Conservation (phyloP, 805 yeast species). For the Grigorovia humatica region DNA sequence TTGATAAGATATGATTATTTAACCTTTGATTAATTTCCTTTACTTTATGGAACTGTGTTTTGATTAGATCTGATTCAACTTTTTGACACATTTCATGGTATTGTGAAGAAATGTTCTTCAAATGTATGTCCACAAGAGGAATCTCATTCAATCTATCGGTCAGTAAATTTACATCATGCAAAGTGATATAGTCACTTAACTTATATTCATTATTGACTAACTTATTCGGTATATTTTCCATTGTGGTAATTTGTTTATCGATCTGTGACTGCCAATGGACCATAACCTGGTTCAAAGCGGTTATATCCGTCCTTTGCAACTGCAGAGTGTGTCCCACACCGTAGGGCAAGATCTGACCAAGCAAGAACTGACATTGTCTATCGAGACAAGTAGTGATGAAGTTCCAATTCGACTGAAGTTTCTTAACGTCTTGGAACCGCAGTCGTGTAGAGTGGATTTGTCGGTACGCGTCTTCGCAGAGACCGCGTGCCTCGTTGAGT, state of each 20-base stretch:
- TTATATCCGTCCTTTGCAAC: slow-evolving; percentile 16
- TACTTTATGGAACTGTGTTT: slow-evolving; percentile 11
- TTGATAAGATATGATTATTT: background rate
- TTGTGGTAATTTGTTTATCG: slow-evolving; percentile 22
- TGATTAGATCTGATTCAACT: slow-evolving; percentile 16
- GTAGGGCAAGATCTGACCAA: slow-evolving; percentile 20
- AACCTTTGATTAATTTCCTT: background rate
- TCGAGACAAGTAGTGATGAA: slow-evolving; percentile 37
- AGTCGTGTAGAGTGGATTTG: background rate
- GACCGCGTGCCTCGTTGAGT: slow-evolving; percentile 38
- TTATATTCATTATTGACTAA: slow-evolving; percentile 15
- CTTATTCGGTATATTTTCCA: slow-evolving; percentile 32
- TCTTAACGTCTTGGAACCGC: slow-evolving; percentile 7
- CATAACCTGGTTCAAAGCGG: slow-evolving; percentile 16
- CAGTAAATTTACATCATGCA: slow-evolving; percentile 25
- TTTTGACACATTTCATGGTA: slow-evolving; percentile 25
- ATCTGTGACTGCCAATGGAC: slow-evolving; percentile 28
- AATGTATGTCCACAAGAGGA: slow-evolving; percentile 21
- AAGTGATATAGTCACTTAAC: slow-evolving; percentile 41
- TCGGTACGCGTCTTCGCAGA: slow-evolving; percentile 39
- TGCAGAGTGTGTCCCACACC: slow-evolving; percentile 25
- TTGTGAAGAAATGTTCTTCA: slow-evolving; percentile 23
- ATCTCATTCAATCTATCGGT: slow-evolving; percentile 27
- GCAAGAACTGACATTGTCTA: slow-evolving; percentile 38
- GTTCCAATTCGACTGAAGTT: slow-evolving; percentile 31